These are phyloP conservation scores for Arthroderma sp. DNA, from an alignment of 2,329 filamentous ascomycete species.

Conservation along the genomic window DNA sequence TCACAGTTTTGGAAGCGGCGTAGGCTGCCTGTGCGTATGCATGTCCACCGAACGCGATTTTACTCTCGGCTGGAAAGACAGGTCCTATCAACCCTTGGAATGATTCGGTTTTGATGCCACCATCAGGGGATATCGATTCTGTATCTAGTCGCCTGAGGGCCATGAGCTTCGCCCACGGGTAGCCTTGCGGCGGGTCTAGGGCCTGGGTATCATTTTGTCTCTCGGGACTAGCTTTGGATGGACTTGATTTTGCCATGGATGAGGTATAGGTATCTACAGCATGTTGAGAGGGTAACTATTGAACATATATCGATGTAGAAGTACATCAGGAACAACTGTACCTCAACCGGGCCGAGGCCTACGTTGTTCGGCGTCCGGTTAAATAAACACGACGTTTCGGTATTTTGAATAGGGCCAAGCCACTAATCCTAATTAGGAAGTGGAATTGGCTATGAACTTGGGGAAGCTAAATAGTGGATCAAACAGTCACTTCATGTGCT, in stretches of 20 bases:
- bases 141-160: conserved; percentile 1
- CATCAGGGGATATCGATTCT: conserved; percentile 4
- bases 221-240: background rate
- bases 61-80: conserved; percentile 31
- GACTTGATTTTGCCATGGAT: background rate
- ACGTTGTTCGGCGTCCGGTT: too few relatives aligned
- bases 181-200: background rate
- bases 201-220: background rate
- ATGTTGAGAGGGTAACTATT: too few relatives aligned
- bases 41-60: conserved; percentile 42
- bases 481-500: too few relatives aligned
- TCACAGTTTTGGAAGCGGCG: conserved; percentile 42
- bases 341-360: too few relatives aligned
- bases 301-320: too few relatives aligned
- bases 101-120: conserved; percentile 17
- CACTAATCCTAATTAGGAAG: too few relatives aligned
- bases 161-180: conserved; percentile 1
- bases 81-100: conserved; percentile 20
- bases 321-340: too few relatives aligned
- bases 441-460: too few relatives aligned
- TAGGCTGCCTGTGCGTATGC: conserved; percentile 46
- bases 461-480: too few relatives aligned
- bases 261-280: too few relatives aligned
- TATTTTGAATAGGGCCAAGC: too few relatives aligned
- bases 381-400: too few relatives aligned